Percentiles rank a stretch among this genome's conserved stretches.
These are phyloP conservation scores for Jatropha podagrica DNA, from an alignment of 441 rosid genomes.

Conservation along the genomic window DNA sequence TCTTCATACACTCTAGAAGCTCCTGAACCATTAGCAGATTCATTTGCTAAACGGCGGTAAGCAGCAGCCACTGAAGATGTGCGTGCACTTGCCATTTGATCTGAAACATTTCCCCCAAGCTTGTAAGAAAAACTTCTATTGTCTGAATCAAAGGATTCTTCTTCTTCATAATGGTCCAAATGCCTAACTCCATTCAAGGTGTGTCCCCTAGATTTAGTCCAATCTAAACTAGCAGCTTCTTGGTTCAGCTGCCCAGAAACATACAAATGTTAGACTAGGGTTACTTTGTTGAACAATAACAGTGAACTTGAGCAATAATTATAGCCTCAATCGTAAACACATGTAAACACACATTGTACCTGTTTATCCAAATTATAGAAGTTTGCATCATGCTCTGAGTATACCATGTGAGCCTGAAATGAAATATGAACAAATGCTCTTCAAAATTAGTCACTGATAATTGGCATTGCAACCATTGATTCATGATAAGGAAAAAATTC, in stretches of 20 bases:
- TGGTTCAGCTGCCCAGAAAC: slow-evolving; percentile 61
- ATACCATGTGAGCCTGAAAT: slow-evolving; percentile 93
- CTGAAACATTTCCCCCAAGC: slow-evolving; percentile 69
- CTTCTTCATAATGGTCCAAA: slow-evolving; percentile 44
- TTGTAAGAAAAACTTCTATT: slow-evolving; percentile 37
- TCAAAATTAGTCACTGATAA: slow-evolving; percentile 9
- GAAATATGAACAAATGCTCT: slow-evolving; percentile 24
- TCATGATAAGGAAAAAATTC: not conserved
- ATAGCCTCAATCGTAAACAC: not conserved
- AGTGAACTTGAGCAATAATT: slow-evolving; percentile 2
- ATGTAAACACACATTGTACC: slow-evolving; percentile 41
- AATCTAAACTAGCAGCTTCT: slow-evolving; percentile 85
- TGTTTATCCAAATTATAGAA: slow-evolving; percentile 83
- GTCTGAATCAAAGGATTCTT: slow-evolving; percentile 39
- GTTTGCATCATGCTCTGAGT: slow-evolving; percentile 85
- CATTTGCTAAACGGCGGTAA: slow-evolving; percentile 51
- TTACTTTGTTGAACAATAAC: slow-evolving; percentile 7
- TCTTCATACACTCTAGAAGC: slow-evolving; percentile 49
- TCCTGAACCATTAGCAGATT: slow-evolving; percentile 27
- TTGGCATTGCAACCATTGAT: not conserved
- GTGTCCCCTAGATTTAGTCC: slow-evolving; percentile 86
- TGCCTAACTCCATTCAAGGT: slow-evolving; percentile 46
- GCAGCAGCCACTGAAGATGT: slow-evolving; percentile 90
- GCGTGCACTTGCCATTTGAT: slow-evolving; percentile 61
- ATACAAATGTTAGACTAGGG: slow-evolving; percentile 13